Evolutionary conservation across 352 stramenopile species (phyloP).

Genomic region (Pythium monospermum): DNA sequence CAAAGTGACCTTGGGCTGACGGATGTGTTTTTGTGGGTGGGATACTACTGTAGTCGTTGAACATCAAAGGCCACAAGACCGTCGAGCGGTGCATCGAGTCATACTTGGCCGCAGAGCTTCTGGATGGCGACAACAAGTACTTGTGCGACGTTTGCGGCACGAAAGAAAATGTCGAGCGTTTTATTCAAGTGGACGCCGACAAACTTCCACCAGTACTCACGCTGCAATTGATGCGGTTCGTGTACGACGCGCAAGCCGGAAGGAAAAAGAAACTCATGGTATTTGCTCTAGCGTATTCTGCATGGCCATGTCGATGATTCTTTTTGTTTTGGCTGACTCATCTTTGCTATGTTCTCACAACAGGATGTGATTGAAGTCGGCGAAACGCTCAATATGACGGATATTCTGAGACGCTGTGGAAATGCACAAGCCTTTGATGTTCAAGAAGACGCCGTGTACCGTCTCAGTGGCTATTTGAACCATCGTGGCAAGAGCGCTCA

Average conservation of each 20-base stretch:
- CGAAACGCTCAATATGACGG: conserved; percentile 72
- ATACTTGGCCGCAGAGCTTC: conserved; percentile 64
- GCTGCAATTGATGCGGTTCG: conserved; percentile 82
- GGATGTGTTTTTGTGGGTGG: no score
- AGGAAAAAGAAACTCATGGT: conserved; percentile 87
- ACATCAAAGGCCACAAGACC: conserved; percentile 79
- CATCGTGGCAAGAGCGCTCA: conserved; percentile 80
- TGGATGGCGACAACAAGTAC: conserved; percentile 87
- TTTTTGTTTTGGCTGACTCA: no score
- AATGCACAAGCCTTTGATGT: conserved; percentile 34
- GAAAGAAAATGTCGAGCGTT: conserved; percentile 75
- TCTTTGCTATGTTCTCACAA: not conserved
- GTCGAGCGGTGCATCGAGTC: conserved; percentile 66
- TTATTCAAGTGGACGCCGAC: conserved; percentile 54
- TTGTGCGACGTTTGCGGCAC: conserved; percentile 70
- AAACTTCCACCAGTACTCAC: conserved; percentile 64
- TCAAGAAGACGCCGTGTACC: conserved; percentile 46
- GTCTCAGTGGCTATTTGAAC: conserved; percentile 72
- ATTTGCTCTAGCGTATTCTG: no score
- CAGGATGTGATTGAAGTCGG: conserved; percentile 84
- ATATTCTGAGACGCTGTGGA: conserved; percentile 45
- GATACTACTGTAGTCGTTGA: conserved; percentile 48
- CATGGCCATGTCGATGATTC: no score
- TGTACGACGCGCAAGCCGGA: conserved; percentile 70
- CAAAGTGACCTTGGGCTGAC: not conserved